phyloP scores from a whole-genome alignment of 352 stramenopile genomes.

The Phytophthora citrophthora region DNA sequence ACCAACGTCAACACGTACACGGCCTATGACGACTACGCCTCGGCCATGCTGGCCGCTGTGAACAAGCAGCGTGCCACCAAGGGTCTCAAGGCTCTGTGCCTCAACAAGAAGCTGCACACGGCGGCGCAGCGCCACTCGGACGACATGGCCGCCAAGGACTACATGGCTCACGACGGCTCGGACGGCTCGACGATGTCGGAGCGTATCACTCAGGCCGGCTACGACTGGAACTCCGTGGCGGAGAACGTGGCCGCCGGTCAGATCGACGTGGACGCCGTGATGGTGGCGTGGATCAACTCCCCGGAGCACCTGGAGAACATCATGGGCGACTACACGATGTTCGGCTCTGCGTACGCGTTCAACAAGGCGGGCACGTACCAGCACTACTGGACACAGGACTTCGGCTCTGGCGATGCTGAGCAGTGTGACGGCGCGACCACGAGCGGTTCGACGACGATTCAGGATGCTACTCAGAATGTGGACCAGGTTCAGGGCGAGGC shows the following conservation, averaged over 20 bases:
- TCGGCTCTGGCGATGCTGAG: conserved; percentile 44
- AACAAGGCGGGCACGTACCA: conserved; percentile 36
- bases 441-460: conserved; percentile 16
- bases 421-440: conserved; percentile 17
- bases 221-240: conserved; percentile 44
- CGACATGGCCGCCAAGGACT: conserved; percentile 56
- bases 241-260: conserved; percentile 50
- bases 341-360: conserved; percentile 41
- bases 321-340: conserved; percentile 48
- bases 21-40: conserved; percentile 25
- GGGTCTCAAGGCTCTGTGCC: conserved; percentile 40
- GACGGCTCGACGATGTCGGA: conserved; percentile 43
- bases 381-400: conserved; percentile 74
- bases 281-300: conserved; percentile 51
- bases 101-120: conserved; percentile 41
- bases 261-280: conserved; percentile 37
- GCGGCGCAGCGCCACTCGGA: conserved; percentile 36
- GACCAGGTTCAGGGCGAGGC: conserved; percentile 23
- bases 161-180: conserved; percentile 52
- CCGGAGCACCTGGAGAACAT: conserved; percentile 42
- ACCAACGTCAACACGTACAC: conserved; percentile 26
- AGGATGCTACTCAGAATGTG: conserved; percentile 22
- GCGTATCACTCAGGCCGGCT: conserved; percentile 48
- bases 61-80: conserved; percentile 53
- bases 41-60: conserved; percentile 43